phyloP scores from a whole-genome alignment of 1,284 basidiomycete genomes.

The Marasmius fiardii region DNA sequence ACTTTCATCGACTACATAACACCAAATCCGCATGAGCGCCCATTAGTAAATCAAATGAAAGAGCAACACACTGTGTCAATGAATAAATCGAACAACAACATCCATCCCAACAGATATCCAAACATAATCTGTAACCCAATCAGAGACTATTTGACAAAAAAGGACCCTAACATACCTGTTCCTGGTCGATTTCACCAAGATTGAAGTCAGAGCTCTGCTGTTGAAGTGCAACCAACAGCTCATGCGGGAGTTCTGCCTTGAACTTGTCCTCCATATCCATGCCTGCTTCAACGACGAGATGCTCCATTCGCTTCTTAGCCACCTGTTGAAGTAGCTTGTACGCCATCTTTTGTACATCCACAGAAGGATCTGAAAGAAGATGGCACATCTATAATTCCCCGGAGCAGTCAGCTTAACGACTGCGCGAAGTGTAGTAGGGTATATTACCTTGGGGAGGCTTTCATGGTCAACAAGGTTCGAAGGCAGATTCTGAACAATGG shows the following conservation, averaged over 20 bases:
- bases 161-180: conserved; percentile 30
- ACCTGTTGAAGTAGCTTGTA: conserved; percentile 65
- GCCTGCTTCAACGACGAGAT: conserved; percentile 83
- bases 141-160: conserved; percentile 11
- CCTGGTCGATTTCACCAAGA: conserved; percentile 30
- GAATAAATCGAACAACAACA: conserved; percentile 87
- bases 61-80: conserved; percentile 66
- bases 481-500: conserved; percentile 66
- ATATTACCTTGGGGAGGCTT: conserved; percentile 56
- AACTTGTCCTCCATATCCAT: conserved; percentile 58
- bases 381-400: conserved; percentile 61
- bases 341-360: conserved; percentile 66
- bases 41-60: not conserved
- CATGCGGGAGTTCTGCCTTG: conserved; percentile 56
- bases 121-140: conserved; percentile 40
- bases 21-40: conserved; percentile 12
- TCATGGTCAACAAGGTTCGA: conserved; percentile 59
- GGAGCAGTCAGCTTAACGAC: not conserved
- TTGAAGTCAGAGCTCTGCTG: conserved; percentile 38
- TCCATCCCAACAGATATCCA: conserved; percentile 84
- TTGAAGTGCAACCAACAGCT: conserved; percentile 66
- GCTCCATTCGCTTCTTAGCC: conserved; percentile 67
- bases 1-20: conserved; percentile 73
- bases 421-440: not conserved
- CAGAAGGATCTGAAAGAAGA: conserved; percentile 63